phyloP scores from a whole-genome alignment of 2,329 filamentous ascomycete genomes.

The Diaporthe aspalathi region DNA sequence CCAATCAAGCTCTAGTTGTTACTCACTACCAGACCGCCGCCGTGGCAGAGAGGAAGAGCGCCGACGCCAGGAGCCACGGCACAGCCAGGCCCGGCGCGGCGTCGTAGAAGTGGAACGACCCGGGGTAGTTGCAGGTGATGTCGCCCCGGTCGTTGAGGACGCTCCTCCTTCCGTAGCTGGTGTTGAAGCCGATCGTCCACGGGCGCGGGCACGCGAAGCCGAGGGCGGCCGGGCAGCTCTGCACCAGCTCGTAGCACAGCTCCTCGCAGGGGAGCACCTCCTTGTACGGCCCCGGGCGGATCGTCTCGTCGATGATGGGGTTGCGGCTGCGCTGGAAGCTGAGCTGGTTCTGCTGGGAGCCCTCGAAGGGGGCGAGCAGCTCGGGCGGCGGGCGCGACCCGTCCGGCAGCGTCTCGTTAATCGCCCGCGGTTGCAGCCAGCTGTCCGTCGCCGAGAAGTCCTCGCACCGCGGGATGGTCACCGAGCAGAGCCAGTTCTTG shows the following conservation, averaged over 20 bases:
- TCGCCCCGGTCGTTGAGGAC: slow-evolving; percentile 40
- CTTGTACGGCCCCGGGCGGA: slow-evolving; percentile 90
- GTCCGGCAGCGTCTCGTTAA: slow-evolving; percentile 77
- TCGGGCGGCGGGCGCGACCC: slow-evolving; percentile 64
- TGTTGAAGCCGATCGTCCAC: slow-evolving; percentile 54
- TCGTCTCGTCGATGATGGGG: slow-evolving; percentile 73
- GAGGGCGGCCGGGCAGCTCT: slow-evolving; percentile 82
- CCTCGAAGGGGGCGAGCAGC: slow-evolving; percentile 42
- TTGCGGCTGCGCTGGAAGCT: slow-evolving; percentile 72
- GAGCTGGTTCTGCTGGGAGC: slow-evolving; percentile 44
- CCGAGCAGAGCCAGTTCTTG: slow-evolving; percentile 94
- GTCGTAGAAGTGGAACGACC: slow-evolving; percentile 64
- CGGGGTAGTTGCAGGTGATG: slow-evolving; percentile 70
- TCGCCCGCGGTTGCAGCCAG: slow-evolving; percentile 76
- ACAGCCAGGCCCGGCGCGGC: slow-evolving; percentile 44
- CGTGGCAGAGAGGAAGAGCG: slow-evolving; percentile 18
- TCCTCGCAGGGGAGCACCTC: slow-evolving; percentile 91
- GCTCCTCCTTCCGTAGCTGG: slow-evolving; percentile 57
- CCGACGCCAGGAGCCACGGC: slow-evolving; percentile 42
- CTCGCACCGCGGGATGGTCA: slow-evolving; percentile 91
- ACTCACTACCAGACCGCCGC: slow-evolving; percentile 25
- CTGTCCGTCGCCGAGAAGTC: slow-evolving; percentile 72
- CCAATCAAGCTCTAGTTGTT: neutral
- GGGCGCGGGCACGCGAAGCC: slow-evolving; percentile 78
- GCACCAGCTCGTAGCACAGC: slow-evolving; percentile 86